phyloP scores from a whole-genome alignment of 2,329 filamentous ascomycete species.

The Corniculantispora saksenae region DNA sequence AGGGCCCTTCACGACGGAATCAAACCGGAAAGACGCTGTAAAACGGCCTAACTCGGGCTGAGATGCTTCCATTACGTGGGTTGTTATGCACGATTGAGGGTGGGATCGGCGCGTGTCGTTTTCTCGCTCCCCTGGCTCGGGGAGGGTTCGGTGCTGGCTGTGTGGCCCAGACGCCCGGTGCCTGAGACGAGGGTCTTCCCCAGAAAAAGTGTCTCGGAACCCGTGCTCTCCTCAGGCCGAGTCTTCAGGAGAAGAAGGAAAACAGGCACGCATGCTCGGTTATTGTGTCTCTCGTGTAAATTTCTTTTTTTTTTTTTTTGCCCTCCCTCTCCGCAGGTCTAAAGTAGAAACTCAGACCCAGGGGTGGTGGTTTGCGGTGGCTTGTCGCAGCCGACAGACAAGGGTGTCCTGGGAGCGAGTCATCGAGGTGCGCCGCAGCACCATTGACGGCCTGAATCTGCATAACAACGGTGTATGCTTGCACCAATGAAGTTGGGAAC shows the following conservation, averaged over 20 bases:
- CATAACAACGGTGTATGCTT: not conserved
- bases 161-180: not conserved
- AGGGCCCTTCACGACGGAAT: not conserved
- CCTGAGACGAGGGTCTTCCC: conserved; percentile 5
- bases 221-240: not conserved
- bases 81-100: not conserved
- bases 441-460: not conserved
- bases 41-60: not conserved
- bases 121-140: not conserved
- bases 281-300: not conserved
- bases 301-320: not conserved
- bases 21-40: not conserved
- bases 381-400: not conserved
- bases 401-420: not conserved
- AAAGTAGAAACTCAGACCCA: not conserved
- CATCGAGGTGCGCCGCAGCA: conserved; percentile 1
- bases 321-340: too few species aligned
- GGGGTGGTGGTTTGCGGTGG: not conserved
- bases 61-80: conserved; percentile 8
- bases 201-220: conserved; percentile 5
- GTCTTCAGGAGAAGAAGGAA: not conserved
- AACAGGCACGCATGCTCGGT: not conserved
- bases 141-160: not conserved
- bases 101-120: conserved; percentile 3
- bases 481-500: not conserved